phyloP scores from a whole-genome alignment of 331 rosid genomes.

The Rhamnella rubrinervis region DNA sequence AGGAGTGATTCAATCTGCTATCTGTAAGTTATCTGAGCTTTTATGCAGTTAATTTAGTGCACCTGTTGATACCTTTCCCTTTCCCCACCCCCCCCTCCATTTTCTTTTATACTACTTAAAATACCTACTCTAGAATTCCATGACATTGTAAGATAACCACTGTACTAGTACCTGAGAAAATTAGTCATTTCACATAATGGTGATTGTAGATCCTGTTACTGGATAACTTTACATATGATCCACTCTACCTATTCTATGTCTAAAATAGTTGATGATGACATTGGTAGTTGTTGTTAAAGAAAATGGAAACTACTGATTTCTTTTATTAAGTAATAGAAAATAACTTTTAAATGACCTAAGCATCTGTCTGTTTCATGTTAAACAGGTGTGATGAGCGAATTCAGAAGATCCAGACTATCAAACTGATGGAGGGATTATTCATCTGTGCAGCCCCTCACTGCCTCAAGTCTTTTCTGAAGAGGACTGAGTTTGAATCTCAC shows the following conservation, averaged over 20 bases:
- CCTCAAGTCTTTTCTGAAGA: constrained; percentile 84
- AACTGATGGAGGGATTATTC: constrained; percentile 98
- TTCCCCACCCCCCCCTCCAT: too few relatives aligned
- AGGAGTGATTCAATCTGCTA: constrained; percentile 92
- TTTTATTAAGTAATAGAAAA: neutral
- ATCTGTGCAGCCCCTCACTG: constrained; percentile 98
- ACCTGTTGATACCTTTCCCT: neutral
- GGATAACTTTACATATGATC: neutral
- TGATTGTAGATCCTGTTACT: neutral
- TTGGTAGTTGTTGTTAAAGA: too few relatives aligned
- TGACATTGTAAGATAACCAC: too few relatives aligned
- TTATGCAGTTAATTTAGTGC: neutral
- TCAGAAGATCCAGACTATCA: constrained; percentile 94
- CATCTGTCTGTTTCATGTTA: constrained; percentile 28
- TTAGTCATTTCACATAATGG: too few relatives aligned
- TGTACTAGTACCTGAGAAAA: too few relatives aligned
- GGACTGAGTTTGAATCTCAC: constrained; percentile 82
- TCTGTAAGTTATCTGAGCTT: constrained; percentile 64
- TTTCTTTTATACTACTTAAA: too few relatives aligned
- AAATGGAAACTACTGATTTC: too few relatives aligned
- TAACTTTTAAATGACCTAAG: constrained; percentile 15
- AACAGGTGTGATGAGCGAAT: constrained; percentile 91
- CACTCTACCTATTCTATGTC: neutral
- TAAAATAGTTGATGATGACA: neutral
- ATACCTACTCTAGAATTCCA: too few relatives aligned